Base-by-base conservation (phyloP, 805 yeast genomes). In the Saccharomycopsis sp. region DNA sequence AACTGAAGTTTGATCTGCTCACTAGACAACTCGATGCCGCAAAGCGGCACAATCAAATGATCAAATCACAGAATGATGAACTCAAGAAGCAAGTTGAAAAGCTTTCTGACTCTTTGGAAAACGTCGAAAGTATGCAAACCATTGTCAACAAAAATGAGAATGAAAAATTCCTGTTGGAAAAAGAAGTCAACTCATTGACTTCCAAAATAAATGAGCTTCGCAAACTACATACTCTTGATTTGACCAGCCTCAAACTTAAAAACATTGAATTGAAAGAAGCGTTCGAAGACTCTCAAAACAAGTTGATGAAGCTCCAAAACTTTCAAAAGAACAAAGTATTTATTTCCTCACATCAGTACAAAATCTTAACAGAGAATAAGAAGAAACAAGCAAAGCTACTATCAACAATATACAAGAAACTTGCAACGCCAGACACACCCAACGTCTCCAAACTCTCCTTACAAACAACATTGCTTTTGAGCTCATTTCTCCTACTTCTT, bases 231-330 rank as follows among this genome's bases (percentile, higher is more conserved):
- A 15, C 36, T 12, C 22, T 42, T 12, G 42, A 42, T 15, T 30
- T 38, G 12, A 32, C 29, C 29, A 37, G 42, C 16, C 20, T 38
- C 2, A 38, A 38, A 16, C 22, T 42, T 13, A 41, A 42, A 30
- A 33, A 42, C 26, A 31, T 42, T 3, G 30, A 37, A 4, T 23
- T 42, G 3, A 38, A 42, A 20, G 39, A 20, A 22, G 38, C 36
- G 16, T n/a, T 42, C 12, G 31, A 10, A 13, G 23, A 38, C 21
- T 18, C 29, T 8, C 42, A 33, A n/a, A n/a, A n/a, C n/a, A n/a
- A n/a, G n/a, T n/a, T n/a, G n/a, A n/a, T n/a, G n/a, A n/a, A n/a
- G n/a, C n/a, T n/a, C n/a, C n/a, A n/a, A n/a, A n/a, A n/a, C n/a
- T n/a, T n/a, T n/a, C n/a, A n/a, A n/a, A n/a, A n/a, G n/a, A n/a